Conservation (phyloP, 371 early-diverging fungal genomes). For the Polyrhizophydium stewartii region DNA sequence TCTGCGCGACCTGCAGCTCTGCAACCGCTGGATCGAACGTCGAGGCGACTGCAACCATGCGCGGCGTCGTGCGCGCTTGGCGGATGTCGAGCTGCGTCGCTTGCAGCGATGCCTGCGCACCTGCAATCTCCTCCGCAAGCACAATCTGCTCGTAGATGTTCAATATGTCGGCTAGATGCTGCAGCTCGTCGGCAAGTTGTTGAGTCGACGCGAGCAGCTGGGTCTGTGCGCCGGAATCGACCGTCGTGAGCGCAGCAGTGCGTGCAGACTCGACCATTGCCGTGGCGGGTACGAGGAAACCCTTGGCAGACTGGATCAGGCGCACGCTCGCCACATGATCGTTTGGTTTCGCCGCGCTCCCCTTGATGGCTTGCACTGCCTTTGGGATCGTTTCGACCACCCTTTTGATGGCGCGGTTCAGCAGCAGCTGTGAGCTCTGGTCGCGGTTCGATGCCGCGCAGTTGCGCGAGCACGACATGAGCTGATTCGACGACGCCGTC, state of each 20-base stretch:
- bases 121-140: constrained; percentile 16
- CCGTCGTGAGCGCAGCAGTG: constrained; percentile 33
- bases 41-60: not conserved
- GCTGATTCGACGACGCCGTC: constrained; percentile 29
- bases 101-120: constrained; percentile 2
- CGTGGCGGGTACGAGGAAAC: constrained; percentile 27
- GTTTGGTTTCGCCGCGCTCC: constrained; percentile 14
- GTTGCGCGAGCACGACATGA: constrained; percentile 31
- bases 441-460: constrained; percentile 39
- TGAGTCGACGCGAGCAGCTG: constrained; percentile 26
- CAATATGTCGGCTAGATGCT: constrained; percentile 23
- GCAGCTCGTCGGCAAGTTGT: constrained; percentile 29
- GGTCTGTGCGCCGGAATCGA: constrained; percentile 27
- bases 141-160: constrained; percentile 14
- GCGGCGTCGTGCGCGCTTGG: not conserved
- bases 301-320: constrained; percentile 35
- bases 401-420: constrained; percentile 32
- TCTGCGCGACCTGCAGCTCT: not conserved
- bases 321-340: constrained; percentile 32
- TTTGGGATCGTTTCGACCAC: constrained; percentile 26
- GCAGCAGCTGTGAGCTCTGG: constrained; percentile 39
- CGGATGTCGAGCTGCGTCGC: not conserved
- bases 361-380: constrained; percentile 21
- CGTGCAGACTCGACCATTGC: constrained; percentile 28
- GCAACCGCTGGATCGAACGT: not conserved